phyloP scores from a whole-genome alignment of 2,329 filamentous ascomycete species.

The Talaromyces sp. region DNA sequence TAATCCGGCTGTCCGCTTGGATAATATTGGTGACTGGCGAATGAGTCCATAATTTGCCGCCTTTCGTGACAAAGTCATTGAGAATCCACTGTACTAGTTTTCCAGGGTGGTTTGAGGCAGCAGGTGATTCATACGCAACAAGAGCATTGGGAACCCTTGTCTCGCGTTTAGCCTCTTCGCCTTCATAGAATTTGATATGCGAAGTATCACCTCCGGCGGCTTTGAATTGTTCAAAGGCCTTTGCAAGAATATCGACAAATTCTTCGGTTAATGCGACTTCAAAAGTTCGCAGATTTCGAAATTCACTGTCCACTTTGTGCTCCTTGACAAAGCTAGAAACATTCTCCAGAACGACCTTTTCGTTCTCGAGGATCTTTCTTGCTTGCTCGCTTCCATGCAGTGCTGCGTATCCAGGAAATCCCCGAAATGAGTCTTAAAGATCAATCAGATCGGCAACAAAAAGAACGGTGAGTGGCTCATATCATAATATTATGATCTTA shows the following conservation, averaged over 20 bases:
- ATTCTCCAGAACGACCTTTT: slow-evolving; percentile 4
- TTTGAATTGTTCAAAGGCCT: slow-evolving; percentile 1
- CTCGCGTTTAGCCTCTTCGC: slow-evolving; percentile 1
- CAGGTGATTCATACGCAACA: slow-evolving; percentile 6
- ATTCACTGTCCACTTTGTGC: slow-evolving; percentile 3
- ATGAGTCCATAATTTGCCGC: slow-evolving; percentile 9
- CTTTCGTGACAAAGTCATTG: slow-evolving; percentile 8
- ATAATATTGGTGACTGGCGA: slow-evolving; percentile 3
- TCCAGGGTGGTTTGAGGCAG: slow-evolving; percentile 9
- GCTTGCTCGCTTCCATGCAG: slow-evolving; percentile 9
- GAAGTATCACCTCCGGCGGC: slow-evolving; percentile 7
- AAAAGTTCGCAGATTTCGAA: slow-evolving; percentile 3
- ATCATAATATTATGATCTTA: background rate
- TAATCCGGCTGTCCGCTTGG: background rate
- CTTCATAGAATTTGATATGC: slow-evolving; percentile 4
- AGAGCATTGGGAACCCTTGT: slow-evolving; percentile 2
- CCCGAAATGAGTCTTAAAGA: slow-evolving; percentile 5
- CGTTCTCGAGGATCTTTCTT: slow-evolving; percentile 8
- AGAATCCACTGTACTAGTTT: slow-evolving; percentile 14
- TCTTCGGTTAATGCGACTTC: slow-evolving; percentile 2
- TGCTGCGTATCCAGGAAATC: slow-evolving; percentile 4
- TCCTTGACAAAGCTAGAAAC: slow-evolving; percentile 1
- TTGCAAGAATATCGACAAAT: background rate
- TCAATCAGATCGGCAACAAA: background rate
- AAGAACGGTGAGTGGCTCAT: background rate